These are phyloP conservation scores for Penicillium sp. DNA, from an alignment of 2,329 filamentous ascomycete species.

Conservation along the genomic window DNA sequence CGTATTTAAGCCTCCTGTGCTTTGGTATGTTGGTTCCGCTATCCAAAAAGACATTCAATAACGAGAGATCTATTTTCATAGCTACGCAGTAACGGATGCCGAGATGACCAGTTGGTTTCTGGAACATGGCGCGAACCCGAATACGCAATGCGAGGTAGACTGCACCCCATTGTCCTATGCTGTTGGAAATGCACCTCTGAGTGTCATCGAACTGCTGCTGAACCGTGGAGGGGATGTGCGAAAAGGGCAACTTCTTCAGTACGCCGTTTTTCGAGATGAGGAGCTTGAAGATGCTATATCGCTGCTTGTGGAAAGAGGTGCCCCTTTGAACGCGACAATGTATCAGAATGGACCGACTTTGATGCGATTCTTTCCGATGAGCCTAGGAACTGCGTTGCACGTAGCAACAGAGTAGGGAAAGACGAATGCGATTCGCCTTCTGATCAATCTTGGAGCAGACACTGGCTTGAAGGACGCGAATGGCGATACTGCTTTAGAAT, in stretches of 20 bases:
- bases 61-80: conserved; percentile 3
- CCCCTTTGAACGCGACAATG: conserved; percentile 18
- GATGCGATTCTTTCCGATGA: conserved; percentile 6
- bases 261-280: conserved; percentile 12
- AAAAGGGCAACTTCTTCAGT: conserved; percentile 22
- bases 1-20: conserved; percentile 3
- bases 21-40: conserved; percentile 1
- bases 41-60: not conserved
- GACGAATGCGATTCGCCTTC: conserved; percentile 3
- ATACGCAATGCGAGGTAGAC: conserved; percentile 19
- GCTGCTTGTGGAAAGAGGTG: conserved; percentile 18
- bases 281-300: conserved; percentile 12
- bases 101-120: conserved; percentile 23
- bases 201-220: conserved; percentile 18
- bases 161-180: conserved; percentile 21
- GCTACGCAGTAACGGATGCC: conserved; percentile 15
- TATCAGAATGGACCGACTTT: conserved; percentile 16
- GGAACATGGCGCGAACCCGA: conserved; percentile 24
- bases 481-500: conserved; percentile 1
- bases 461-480: conserved; percentile 3
- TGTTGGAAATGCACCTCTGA: conserved; percentile 13
- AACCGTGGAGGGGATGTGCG: conserved; percentile 13
- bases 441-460: conserved; percentile 3
- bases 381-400: conserved; percentile 6
- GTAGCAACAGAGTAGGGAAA: conserved; percentile 5